phyloP scores from a whole-genome alignment of 2,329 filamentous ascomycete species.

The Geoglossum cookeanum region DNA sequence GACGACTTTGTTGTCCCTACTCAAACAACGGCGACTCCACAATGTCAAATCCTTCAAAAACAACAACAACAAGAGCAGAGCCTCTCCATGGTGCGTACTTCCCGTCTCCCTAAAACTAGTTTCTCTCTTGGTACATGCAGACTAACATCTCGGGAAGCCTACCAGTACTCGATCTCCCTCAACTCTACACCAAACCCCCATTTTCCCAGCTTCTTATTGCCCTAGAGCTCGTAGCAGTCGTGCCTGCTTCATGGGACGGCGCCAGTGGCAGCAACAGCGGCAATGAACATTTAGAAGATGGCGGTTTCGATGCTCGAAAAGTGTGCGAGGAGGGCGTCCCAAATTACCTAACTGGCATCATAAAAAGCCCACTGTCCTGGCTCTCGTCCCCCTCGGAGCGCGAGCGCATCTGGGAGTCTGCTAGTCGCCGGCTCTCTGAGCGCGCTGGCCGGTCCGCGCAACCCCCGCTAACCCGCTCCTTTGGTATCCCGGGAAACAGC shows the following conservation, averaged over 20 bases:
- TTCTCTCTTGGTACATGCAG: neutral
- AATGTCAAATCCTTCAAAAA: too few relatives aligned
- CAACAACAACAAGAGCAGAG: neutral
- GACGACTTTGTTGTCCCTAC: too few relatives aligned
- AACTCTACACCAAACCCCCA: constrained; percentile 2
- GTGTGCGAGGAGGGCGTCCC: constrained; percentile 15
- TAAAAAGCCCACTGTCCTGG: constrained; percentile 50
- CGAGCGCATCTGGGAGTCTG: constrained; percentile 57
- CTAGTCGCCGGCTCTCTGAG: constrained; percentile 64
- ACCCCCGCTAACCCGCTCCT: constrained; percentile 39
- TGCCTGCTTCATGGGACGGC: neutral
- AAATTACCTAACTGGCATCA: constrained; percentile 48
- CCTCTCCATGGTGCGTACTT: neutral
- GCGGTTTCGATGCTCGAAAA: too few relatives aligned
- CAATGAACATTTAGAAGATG: neutral
- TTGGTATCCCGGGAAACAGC: constrained; percentile 31
- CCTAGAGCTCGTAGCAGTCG: neutral
- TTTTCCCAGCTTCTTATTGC: neutral
- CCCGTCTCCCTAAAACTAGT: too few relatives aligned
- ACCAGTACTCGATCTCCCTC: constrained; percentile 4
- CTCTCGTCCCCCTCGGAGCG: constrained; percentile 44
- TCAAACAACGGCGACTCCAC: too few relatives aligned
- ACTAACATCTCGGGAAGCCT: neutral
- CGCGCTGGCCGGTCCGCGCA: constrained; percentile 20
- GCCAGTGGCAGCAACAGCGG: constrained; percentile 7